Conservation (phyloP, 495 filamentous ascomycete genomes). For the Glutinoglossum americanum region DNA sequence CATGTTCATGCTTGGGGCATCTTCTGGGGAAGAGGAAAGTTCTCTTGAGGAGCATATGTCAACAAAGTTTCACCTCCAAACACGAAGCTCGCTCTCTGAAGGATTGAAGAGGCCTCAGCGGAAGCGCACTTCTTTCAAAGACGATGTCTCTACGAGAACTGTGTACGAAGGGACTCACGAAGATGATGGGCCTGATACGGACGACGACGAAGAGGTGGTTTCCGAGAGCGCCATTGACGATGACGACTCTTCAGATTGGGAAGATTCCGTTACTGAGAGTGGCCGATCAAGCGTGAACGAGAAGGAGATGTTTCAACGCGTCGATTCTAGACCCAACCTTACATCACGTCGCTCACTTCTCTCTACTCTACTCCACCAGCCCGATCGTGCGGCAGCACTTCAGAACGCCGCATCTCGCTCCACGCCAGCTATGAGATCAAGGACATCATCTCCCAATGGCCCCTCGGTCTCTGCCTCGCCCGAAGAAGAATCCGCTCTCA, state of each 20-base stretch:
- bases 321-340: constrained; percentile 72
- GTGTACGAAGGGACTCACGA: constrained; percentile 29
- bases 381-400: constrained; percentile 42
- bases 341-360: constrained; percentile 73
- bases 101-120: constrained; percentile 29
- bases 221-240: constrained; percentile 75
- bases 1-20: constrained; percentile 63
- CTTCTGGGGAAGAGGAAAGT: constrained; percentile 62
- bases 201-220: constrained; percentile 23
- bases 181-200: neutral
- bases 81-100: constrained; percentile 31
- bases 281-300: constrained; percentile 64
- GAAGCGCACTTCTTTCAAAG: constrained; percentile 73
- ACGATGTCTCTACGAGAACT: constrained; percentile 44
- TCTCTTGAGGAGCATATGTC: constrained; percentile 52
- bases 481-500: constrained; percentile 43
- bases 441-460: constrained; percentile 48
- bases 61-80: constrained; percentile 16
- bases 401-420: constrained; percentile 52
- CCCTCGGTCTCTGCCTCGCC: constrained; percentile 56
- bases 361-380: constrained; percentile 70
- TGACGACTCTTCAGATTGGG: constrained; percentile 54
- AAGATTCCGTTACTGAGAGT: constrained; percentile 79
- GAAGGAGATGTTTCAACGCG: constrained; percentile 59
- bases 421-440: constrained; percentile 59